phyloP scores from a whole-genome alignment of 768 basidiomycete genomes.

The Mycena rosella region DNA sequence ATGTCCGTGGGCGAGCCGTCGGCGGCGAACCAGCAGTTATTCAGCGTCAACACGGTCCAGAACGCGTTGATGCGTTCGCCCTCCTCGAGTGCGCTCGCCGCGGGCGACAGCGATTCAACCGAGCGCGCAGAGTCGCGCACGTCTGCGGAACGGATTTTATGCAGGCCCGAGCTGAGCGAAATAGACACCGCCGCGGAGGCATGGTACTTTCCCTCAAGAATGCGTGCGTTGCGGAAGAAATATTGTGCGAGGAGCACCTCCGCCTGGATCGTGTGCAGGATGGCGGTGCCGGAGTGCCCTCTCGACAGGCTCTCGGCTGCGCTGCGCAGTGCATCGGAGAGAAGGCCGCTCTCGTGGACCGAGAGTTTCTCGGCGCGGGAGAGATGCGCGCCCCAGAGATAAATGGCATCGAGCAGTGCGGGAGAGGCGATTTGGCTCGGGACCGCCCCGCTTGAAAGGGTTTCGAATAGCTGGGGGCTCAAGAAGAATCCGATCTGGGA shows the following conservation, averaged over 20 bases:
- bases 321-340: constrained; percentile 27
- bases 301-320: constrained; percentile 5
- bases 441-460: constrained; percentile 2
- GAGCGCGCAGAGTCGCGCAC: constrained; percentile 3
- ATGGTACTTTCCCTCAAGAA: constrained; percentile 35
- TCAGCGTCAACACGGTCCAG: constrained; percentile 37
- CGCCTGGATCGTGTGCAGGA: constrained; percentile 35
- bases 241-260: constrained; percentile 34
- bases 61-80: constrained; percentile 40
- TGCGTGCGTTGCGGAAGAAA: constrained; percentile 31
- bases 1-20: constrained; percentile 31
- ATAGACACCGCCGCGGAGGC: constrained; percentile 30
- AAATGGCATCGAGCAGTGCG: constrained; percentile 26
- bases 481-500: constrained; percentile 27
- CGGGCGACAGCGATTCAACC: constrained; percentile 4
- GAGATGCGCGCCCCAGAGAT: constrained; percentile 34
- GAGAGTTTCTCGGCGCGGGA: constrained; percentile 16
- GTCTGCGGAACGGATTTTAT: constrained; percentile 30
- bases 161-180: constrained; percentile 27
- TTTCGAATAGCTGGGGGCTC: constrained; percentile 23
- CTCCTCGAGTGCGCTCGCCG: constrained; percentile 29
- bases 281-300: constrained; percentile 9
- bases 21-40: constrained; percentile 27
- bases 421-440: constrained; percentile 23
- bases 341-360: constrained; percentile 10